phyloP scores from a whole-genome alignment of 176 grass and related monocot genomes.

The Carex kokanica region DNA sequence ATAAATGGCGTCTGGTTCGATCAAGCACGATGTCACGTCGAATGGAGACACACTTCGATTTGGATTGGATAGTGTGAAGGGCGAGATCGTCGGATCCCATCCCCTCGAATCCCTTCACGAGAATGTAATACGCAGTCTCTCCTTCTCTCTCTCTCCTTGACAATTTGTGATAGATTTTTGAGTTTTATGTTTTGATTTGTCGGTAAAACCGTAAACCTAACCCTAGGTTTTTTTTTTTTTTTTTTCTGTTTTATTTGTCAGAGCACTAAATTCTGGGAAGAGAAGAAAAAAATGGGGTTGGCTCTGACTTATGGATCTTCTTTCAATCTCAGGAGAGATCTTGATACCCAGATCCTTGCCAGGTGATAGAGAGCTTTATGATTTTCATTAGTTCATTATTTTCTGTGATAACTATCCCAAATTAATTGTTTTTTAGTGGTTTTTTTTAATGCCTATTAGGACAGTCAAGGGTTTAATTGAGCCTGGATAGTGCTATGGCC shows the following conservation, averaged over 20 bases:
- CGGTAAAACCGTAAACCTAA: slow-evolving; percentile 24
- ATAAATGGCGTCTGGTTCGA: slow-evolving; percentile 27
- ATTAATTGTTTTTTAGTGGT: not conserved
- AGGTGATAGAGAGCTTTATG: slow-evolving; percentile 18
- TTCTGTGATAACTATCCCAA: not conserved
- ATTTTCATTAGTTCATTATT: not conserved
- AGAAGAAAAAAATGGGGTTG: slow-evolving; percentile 42
- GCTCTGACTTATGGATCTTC: slow-evolving; percentile 40
- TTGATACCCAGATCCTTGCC: slow-evolving; percentile 42
- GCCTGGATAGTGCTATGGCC: not conserved
- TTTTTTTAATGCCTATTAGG: not conserved
- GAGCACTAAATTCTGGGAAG: slow-evolving; percentile 34
- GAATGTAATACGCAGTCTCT: slow-evolving; percentile 19
- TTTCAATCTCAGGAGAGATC: slow-evolving; percentile 47
- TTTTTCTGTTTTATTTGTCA: not conserved
- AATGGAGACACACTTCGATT: slow-evolving; percentile 30
- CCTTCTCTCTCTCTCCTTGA: not conserved
- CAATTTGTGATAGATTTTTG: not conserved
- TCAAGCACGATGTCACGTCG: slow-evolving; percentile 32
- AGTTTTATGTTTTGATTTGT: not conserved
- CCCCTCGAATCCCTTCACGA: slow-evolving; percentile 35
- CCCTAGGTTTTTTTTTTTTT: slow-evolving; percentile 15
- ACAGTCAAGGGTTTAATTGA: not conserved
- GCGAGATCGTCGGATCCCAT: slow-evolving; percentile 37
- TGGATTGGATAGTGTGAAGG: slow-evolving; percentile 34